Evolutionary conservation across 441 rosid species (phyloP).

Genomic region (Francoa sonchifolia): DNA sequence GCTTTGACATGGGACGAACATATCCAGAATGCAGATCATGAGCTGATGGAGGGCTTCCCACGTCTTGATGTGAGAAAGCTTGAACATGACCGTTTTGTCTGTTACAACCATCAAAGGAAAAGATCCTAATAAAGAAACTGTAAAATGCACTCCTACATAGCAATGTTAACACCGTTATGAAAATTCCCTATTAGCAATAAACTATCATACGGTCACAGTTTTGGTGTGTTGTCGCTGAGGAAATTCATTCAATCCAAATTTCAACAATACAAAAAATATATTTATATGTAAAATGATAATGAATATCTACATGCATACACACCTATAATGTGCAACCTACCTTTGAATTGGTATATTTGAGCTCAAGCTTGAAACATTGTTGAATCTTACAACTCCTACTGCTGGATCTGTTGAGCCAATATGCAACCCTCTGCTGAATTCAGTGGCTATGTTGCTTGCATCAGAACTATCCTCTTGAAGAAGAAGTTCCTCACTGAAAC

Average conservation of each 20-base stretch:
- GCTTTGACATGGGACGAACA: slow-evolving; percentile 50
- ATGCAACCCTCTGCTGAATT: slow-evolving; percentile 65
- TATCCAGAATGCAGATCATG: slow-evolving; percentile 55
- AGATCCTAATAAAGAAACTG: background rate
- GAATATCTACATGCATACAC: too few relatives aligned
- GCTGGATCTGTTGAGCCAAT: slow-evolving; percentile 44
- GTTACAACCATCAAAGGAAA: slow-evolving; percentile 15
- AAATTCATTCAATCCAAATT: too few relatives aligned
- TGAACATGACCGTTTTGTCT: slow-evolving; percentile 61
- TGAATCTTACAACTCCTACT: slow-evolving; percentile 32
- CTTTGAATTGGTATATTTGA: slow-evolving; percentile 49
- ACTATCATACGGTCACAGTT: too few relatives aligned
- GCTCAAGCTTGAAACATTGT: slow-evolving; percentile 27
- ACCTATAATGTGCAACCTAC: slow-evolving; percentile 21
- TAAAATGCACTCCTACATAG: too few relatives aligned
- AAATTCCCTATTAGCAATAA: too few relatives aligned
- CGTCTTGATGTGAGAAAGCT: slow-evolving; percentile 47
- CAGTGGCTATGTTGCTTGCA: slow-evolving; percentile 38
- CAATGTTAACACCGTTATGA: too few relatives aligned
- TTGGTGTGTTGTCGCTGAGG: too few relatives aligned
- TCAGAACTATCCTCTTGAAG: slow-evolving; percentile 79
- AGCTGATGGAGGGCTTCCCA: slow-evolving; percentile 62
- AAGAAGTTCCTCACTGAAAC: slow-evolving; percentile 77
- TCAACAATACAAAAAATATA: too few relatives aligned
- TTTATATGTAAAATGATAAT: too few relatives aligned